phyloP scores from a whole-genome alignment of 441 rosid species.

The Erodium moschatum region DNA sequence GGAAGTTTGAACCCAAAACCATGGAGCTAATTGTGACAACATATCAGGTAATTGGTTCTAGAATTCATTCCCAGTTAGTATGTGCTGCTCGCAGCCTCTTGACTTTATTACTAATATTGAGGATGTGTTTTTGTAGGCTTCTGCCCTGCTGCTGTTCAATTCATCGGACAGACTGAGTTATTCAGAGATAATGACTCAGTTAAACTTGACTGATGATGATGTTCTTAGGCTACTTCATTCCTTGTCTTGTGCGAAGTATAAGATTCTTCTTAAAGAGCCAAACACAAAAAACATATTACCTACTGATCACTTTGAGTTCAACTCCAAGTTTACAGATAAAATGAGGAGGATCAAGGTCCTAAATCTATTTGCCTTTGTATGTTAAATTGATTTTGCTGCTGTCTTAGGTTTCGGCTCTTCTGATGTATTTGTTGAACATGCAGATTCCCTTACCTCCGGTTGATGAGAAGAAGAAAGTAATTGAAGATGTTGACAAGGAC shows the following conservation, averaged over 20 bases:
- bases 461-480: slow-evolving; percentile 84
- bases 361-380: neutral
- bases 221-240: slow-evolving; percentile 82
- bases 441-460: slow-evolving; percentile 90
- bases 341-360: slow-evolving; percentile 93
- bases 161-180: slow-evolving; percentile 59
- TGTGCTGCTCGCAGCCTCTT: neutral
- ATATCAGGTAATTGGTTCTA: slow-evolving; percentile 53
- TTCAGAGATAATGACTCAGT: slow-evolving; percentile 66
- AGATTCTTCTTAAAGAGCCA: slow-evolving; percentile 79
- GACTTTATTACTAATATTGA: neutral
- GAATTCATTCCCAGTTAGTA: neutral
- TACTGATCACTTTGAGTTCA: slow-evolving; percentile 64
- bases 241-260: slow-evolving; percentile 80
- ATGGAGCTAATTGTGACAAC: slow-evolving; percentile 86
- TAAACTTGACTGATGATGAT: slow-evolving; percentile 76
- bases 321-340: slow-evolving; percentile 68
- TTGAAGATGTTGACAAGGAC: slow-evolving; percentile 88
- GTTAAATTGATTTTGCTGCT: neutral
- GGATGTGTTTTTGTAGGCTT: slow-evolving; percentile 30
- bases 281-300: slow-evolving; percentile 55
- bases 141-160: slow-evolving; percentile 74
- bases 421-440: slow-evolving; percentile 8
- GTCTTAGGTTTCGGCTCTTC: neutral
- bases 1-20: slow-evolving; percentile 73